A percentile compares a stretch with the other conserved stretches of the same genome.
phyloP scores from a whole-genome alignment of 2,329 filamentous ascomycete genomes.

The Cordyceps javanica region DNA sequence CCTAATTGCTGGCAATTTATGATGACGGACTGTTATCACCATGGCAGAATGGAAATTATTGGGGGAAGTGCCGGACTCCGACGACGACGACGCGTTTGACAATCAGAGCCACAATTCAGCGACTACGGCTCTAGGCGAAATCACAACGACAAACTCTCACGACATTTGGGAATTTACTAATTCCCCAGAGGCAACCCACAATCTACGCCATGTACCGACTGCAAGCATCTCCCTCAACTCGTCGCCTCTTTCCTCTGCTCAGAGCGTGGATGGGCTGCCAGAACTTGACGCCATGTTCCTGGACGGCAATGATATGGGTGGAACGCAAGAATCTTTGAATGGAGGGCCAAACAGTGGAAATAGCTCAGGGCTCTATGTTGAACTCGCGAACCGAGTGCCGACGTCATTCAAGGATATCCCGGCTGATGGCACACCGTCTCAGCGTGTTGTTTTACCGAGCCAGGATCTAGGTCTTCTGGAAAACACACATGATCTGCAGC shows the following conservation, averaged over 20 bases:
- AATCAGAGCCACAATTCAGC: constrained; percentile 23
- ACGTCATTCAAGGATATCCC: not conserved
- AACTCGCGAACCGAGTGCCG: not conserved
- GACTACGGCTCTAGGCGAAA: not conserved
- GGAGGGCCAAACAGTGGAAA: not conserved
- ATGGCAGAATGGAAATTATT: constrained; percentile 45
- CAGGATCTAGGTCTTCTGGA: constrained; percentile 8
- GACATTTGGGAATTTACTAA: constrained; percentile 33
- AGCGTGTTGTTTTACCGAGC: not conserved
- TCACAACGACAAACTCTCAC: not conserved
- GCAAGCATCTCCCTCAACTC: constrained; percentile 19
- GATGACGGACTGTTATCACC: constrained; percentile 16
- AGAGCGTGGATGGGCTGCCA: constrained; percentile 22
- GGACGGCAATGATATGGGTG: not conserved
- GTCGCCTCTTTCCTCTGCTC: constrained; percentile 30
- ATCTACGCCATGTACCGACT: constrained; percentile 4
- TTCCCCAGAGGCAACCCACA: constrained; percentile 22
- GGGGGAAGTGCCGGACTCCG: constrained; percentile 46
- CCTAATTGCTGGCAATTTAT: constrained; percentile 5
- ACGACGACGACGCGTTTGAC: constrained; percentile 41
- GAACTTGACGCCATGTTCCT: constrained; percentile 17
- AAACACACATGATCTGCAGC: constrained; percentile 13
- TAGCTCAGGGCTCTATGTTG: not conserved
- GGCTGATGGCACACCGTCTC: not conserved
- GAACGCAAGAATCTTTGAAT: constrained; percentile 12